Conservation (phyloP, 108 stramenopile species). For the Mediolabrus comicus region DNA sequence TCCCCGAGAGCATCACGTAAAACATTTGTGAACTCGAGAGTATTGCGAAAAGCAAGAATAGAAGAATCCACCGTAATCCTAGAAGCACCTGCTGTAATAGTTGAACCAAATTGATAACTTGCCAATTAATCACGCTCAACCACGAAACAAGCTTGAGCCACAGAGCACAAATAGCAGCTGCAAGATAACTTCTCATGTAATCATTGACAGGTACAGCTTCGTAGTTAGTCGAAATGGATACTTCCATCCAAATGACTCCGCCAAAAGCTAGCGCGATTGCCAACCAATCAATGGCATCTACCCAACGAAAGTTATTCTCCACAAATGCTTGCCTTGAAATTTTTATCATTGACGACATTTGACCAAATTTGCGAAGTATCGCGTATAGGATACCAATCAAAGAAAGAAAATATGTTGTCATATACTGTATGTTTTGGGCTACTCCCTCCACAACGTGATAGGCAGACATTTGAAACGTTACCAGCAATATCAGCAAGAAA, state of each 20-base stretch:
- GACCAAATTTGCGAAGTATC: conserved; percentile 43
- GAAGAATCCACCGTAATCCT: conserved; percentile 47
- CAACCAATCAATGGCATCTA: conserved; percentile 40
- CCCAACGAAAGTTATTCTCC: conserved; percentile 49
- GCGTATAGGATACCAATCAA: conserved; percentile 42
- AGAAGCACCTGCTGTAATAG: conserved; percentile 40
- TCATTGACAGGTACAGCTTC: conserved; percentile 24
- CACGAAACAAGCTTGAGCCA: conserved; percentile 47
- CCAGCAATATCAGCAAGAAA: conserved; percentile 34
- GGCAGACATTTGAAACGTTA: conserved; percentile 46
- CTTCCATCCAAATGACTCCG: conserved; percentile 46
- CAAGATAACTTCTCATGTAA: conserved; percentile 52
- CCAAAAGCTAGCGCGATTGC: conserved; percentile 40
- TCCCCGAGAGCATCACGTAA: conserved; percentile 47
- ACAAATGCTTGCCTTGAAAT: conserved; percentile 47
- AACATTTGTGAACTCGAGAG: conserved; percentile 52
- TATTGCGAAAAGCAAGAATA: conserved; percentile 41
- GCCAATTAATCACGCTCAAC: conserved; percentile 55
- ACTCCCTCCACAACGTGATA: conserved; percentile 41
- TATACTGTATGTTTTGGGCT: conserved; percentile 20
- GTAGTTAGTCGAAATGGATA: conserved; percentile 21
- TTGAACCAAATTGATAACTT: conserved; percentile 47
- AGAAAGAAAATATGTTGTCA: conserved; percentile 37
- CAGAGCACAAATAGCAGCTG: conserved; percentile 39
- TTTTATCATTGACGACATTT: conserved; percentile 50